A percentile compares a stretch with the other conserved stretches of the same genome.
phyloP scores from a whole-genome alignment of 1,139 yeast genomes.

The Wickerhamomyces sp. region DNA sequence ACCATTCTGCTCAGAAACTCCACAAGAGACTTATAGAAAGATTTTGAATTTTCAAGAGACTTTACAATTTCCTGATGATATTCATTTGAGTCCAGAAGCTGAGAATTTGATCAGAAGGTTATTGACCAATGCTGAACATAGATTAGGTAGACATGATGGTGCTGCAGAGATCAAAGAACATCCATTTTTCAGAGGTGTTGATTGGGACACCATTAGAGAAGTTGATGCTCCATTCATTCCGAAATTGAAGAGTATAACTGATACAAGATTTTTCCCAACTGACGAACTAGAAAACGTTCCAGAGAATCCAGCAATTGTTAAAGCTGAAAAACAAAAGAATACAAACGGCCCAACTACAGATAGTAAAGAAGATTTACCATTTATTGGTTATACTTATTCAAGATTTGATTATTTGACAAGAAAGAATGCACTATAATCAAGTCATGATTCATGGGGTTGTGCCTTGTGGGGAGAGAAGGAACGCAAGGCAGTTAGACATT shows the following conservation, averaged over 20 bases:
- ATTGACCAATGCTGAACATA: slow-evolving; percentile 75
- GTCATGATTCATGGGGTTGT: too few species aligned
- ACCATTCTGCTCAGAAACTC: slow-evolving; percentile 97
- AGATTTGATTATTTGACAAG: slow-evolving; percentile 88
- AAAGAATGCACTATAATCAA: slow-evolving; percentile 66
- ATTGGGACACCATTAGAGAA: slow-evolving; percentile 89
- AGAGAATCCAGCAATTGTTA: slow-evolving; percentile 79
- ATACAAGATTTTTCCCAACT: slow-evolving; percentile 96
- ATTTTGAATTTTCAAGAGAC: slow-evolving; percentile 95
- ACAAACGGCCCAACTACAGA: slow-evolving; percentile 35
- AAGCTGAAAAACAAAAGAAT: slow-evolving; percentile 50
- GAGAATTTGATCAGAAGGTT: slow-evolving; percentile 86
- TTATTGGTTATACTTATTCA: slow-evolving; percentile 94
- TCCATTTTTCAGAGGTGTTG: slow-evolving; percentile 94
- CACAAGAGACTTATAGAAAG: slow-evolving; percentile 96
- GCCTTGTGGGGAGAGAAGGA: too few species aligned
- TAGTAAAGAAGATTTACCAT: slow-evolving; percentile 84
- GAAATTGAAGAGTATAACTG: slow-evolving; percentile 79
- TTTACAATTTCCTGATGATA: slow-evolving; percentile 89
- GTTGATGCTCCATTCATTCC: slow-evolving; percentile 96
- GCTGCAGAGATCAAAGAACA: slow-evolving; percentile 90
- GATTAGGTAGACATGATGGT: slow-evolving; percentile 90
- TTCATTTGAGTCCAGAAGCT: slow-evolving; percentile 88
- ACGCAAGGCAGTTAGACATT: too few species aligned
- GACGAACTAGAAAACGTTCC: slow-evolving; percentile 96